phyloP scores from a whole-genome alignment of 1,139 yeast genomes.

The Nadsonia commutata region DNA sequence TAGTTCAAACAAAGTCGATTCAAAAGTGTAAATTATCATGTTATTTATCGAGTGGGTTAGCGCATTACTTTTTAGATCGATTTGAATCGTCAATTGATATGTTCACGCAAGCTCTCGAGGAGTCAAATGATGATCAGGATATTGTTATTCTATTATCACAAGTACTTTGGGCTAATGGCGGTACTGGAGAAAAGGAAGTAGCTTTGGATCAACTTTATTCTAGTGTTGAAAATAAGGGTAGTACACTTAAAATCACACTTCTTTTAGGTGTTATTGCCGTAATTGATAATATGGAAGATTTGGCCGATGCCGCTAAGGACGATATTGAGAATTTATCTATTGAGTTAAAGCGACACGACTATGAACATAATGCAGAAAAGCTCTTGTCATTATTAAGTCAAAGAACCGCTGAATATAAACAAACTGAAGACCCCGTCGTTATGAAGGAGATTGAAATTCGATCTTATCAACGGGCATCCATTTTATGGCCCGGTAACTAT shows the following conservation, averaged over 20 bases:
- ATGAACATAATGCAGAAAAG: constrained; percentile 28
- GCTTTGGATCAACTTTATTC: constrained; percentile 41
- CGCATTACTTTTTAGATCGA: constrained; percentile 45
- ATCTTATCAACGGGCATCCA: constrained; percentile 58
- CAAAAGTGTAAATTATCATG: constrained; percentile 34
- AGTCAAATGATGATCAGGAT: constrained; percentile 40
- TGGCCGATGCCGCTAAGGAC: constrained; percentile 48
- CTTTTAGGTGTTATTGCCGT: constrained; percentile 73
- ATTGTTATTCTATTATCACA: constrained; percentile 66
- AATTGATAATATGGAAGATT: constrained; percentile 44
- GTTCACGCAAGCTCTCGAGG: constrained; percentile 45
- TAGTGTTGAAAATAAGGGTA: constrained; percentile 48
- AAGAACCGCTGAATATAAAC: constrained; percentile 13
- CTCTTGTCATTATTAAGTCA: constrained; percentile 40
- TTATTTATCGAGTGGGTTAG: constrained; percentile 54
- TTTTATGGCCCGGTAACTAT: constrained; percentile 57
- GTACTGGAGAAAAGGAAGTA: constrained; percentile 53
- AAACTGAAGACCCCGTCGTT: constrained; percentile 14
- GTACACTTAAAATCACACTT: constrained; percentile 49
- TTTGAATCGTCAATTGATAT: constrained; percentile 53
- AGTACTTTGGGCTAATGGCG: constrained; percentile 59
- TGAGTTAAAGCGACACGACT: constrained; percentile 34
- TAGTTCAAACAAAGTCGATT: constrained; percentile 10
- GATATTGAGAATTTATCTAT: constrained; percentile 45
- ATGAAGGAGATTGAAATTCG: constrained; percentile 10